phyloP scores from a whole-genome alignment of 495 filamentous ascomycete genomes.

The Platismatia glauca region DNA sequence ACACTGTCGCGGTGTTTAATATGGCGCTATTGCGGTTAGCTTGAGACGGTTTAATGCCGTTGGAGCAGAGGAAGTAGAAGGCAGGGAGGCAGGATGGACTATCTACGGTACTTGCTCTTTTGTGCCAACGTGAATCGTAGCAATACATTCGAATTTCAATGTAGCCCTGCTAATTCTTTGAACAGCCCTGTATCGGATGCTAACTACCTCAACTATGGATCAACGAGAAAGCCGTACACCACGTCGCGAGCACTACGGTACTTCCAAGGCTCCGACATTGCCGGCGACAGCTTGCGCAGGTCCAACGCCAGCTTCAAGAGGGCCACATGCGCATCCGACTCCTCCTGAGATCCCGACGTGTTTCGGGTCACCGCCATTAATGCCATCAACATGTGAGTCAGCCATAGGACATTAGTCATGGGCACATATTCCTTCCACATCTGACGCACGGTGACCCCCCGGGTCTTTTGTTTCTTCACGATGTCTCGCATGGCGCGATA shows the following conservation, averaged over 20 bases:
- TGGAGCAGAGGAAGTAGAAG: not conserved
- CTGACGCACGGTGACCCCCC: slow-evolving; percentile 1
- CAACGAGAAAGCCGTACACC: not conserved
- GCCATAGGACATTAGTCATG: slow-evolving; percentile 43
- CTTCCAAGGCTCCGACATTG: not conserved
- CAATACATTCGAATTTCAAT: not conserved
- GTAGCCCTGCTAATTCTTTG: not conserved
- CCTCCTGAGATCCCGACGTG: not conserved
- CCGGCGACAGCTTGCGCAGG: not conserved
- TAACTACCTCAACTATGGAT: not conserved
- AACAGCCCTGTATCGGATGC: not conserved
- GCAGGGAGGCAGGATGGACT: too few species aligned
- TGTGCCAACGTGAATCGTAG: too few species aligned
- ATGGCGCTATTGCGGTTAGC: not conserved
- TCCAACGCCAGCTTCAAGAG: not conserved
- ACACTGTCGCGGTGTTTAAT: not conserved
- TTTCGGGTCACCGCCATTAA: slow-evolving; percentile 26
- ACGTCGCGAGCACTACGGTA: not conserved
- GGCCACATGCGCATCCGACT: not conserved
- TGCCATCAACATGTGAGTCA: slow-evolving; percentile 42
- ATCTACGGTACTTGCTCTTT: too few species aligned
- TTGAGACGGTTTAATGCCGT: not conserved
- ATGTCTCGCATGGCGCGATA: slow-evolving; percentile 23
- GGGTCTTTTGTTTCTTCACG: slow-evolving; percentile 29
- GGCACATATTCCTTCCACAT: slow-evolving; percentile 40